Evolutionary conservation across 495 filamentous ascomycete genomes (phyloP).

Genomic region (Aspergillus haitiensis): DNA sequence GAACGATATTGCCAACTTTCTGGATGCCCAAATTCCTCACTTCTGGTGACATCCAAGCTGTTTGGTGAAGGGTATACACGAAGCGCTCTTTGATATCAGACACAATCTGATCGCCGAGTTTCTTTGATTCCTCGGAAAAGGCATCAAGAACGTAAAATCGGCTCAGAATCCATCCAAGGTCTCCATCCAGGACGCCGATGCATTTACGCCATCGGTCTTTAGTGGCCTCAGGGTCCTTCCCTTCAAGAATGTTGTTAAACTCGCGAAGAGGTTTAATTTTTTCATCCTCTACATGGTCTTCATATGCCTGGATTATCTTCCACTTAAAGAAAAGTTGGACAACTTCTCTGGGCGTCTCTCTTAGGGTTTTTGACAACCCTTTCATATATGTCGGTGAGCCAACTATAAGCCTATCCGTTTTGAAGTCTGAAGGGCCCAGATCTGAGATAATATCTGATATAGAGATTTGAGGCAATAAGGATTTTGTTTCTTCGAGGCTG

Average conservation of each 20-base stretch:
- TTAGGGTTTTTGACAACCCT: conserved; percentile 47
- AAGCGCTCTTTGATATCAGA: conserved; percentile 69
- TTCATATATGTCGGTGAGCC: conserved; percentile 57
- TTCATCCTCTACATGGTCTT: conserved; percentile 54
- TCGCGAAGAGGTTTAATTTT: conserved; percentile 56
- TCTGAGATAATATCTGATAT: conserved; percentile 52
- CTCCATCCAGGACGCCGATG: conserved; percentile 55
- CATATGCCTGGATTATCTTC: conserved; percentile 58
- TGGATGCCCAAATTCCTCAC: conserved; percentile 61
- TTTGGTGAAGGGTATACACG: conserved; percentile 55
- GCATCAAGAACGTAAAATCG: conserved; percentile 67
- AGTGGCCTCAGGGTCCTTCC: conserved; percentile 61
- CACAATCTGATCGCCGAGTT: conserved; percentile 67
- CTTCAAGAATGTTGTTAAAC: conserved; percentile 58
- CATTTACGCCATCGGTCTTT: conserved; percentile 72
- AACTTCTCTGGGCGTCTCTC: conserved; percentile 47
- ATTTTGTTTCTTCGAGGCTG: conserved; percentile 51
- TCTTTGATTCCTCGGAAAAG: conserved; percentile 62
- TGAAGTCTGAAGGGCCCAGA: conserved; percentile 52
- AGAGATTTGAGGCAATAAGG: conserved; percentile 55
- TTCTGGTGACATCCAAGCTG: conserved; percentile 69
- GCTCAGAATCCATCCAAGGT: conserved; percentile 59
- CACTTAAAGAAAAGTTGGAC: conserved; percentile 59
- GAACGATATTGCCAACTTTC: conserved; percentile 69
- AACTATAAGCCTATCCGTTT: conserved; percentile 56